Evolutionary conservation across 495 filamentous ascomycete species (phyloP).

Genomic region (Aspergillus leporis): DNA sequence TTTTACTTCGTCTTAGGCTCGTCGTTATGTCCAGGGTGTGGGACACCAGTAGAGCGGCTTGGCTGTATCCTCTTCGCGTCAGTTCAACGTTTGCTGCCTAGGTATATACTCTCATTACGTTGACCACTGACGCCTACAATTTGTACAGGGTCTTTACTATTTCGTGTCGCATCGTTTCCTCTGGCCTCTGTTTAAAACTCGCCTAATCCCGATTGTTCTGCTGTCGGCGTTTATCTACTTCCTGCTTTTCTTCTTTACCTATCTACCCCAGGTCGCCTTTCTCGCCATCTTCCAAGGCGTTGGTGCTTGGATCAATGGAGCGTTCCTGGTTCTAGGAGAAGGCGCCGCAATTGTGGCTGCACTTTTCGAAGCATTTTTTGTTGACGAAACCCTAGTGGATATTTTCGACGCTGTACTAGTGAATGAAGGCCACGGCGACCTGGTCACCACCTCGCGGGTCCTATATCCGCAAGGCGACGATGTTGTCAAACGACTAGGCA

Average conservation of each 20-base stretch:
- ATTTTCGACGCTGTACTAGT: slow-evolving; percentile 66
- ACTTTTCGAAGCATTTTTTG: slow-evolving; percentile 68
- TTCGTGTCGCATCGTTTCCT: slow-evolving; percentile 61
- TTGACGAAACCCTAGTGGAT: slow-evolving; percentile 68
- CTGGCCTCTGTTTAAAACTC: slow-evolving; percentile 61
- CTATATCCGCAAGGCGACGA: slow-evolving; percentile 53
- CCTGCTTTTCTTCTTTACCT: slow-evolving; percentile 62
- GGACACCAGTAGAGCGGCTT: slow-evolving; percentile 44
- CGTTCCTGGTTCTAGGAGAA: slow-evolving; percentile 66
- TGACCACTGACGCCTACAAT: background rate
- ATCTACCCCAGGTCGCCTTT: slow-evolving; percentile 63
- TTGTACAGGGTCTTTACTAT: slow-evolving; percentile 57
- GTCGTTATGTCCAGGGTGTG: slow-evolving; percentile 23
- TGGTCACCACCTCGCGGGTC: slow-evolving; percentile 55
- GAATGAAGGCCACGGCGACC: slow-evolving; percentile 56
- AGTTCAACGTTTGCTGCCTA: slow-evolving; percentile 10
- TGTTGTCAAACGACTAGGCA: slow-evolving; percentile 58
- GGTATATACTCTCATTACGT: background rate
- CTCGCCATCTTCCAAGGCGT: slow-evolving; percentile 61
- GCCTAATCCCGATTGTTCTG: slow-evolving; percentile 58
- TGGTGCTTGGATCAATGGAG: slow-evolving; percentile 62
- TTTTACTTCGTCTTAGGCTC: background rate
- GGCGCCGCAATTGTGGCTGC: slow-evolving; percentile 59
- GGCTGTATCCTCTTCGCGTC: slow-evolving; percentile 59
- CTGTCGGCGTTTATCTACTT: slow-evolving; percentile 61